Base-by-base conservation (phyloP, 345 rosid species). In the Cardiospermum halicacabum region DNA sequence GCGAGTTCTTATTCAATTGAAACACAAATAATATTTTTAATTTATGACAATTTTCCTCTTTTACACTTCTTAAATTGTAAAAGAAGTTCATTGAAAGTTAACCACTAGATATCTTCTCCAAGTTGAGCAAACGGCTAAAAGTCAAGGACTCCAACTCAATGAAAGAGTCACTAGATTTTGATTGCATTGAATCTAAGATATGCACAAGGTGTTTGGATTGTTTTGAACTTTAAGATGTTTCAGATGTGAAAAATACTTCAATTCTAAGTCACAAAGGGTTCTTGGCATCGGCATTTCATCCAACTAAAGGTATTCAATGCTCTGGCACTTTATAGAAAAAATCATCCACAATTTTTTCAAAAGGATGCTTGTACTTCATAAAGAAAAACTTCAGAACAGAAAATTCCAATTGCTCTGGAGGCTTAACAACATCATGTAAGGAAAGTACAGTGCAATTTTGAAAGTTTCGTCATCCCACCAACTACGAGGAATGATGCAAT, bases 1-100 rank as follows among this genome's bases (percentile, higher is more conserved):
- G n/a, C n/a, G n/a, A n/a, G n/a, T n/a, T n/a, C n/a, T n/a, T n/a
- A n/a, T n/a, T n/a, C 64, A 21, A 65, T 16, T 36, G 76, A 59
- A n/a, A 64, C 55, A 9, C 72, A 53, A 64, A 73, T 13, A 79
- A 11, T 8, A 49, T 43, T 58, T 47, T 67, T 69, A 76, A 51
- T 15, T 25, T 50, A 22, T 42, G 7, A 51, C 78, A 73, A 5
- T 22, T n/a, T 55, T 1, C 49, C 25, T 68, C 67, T 10, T 40
- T 61, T 30, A 71, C 5, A 12, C 9, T 57, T 28, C 24, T 53
- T 34, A 78, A 39, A 3, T 56, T 40, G 5, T 18, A 1, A 13
- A 79, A 73, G 7, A 70, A 59, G 7, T 50, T 15, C 6, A 13
- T 7, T 1, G 1, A 3, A 0, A 64, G 58, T 11, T 2, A 30